A percentile compares a stretch with the other conserved stretches of the same genome.
These are phyloP conservation scores for Phtheirospermum japonicum DNA, from an alignment of 257 asterid genomes.

Conservation along the genomic window DNA sequence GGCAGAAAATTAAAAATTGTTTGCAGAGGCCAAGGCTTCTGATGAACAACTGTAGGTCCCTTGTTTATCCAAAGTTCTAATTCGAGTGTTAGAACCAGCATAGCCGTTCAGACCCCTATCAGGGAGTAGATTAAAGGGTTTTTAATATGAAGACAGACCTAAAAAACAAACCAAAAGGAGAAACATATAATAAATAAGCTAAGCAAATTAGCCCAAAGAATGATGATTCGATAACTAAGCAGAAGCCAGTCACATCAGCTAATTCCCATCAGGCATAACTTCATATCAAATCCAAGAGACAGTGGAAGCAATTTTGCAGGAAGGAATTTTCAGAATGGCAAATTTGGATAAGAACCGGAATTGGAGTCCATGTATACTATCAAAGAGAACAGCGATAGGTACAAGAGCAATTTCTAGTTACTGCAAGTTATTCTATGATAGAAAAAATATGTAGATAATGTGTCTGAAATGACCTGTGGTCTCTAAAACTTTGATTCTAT, in stretches of 20 bases:
- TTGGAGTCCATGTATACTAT: constrained; percentile 10
- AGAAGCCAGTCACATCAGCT: constrained; percentile 18
- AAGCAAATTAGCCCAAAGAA: constrained; percentile 25
- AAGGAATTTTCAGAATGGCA: constrained; percentile 6
- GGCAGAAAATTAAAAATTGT: constrained; percentile 85
- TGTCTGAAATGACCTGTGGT: constrained; percentile 3
- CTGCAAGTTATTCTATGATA: neutral
- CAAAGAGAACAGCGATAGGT: neutral
- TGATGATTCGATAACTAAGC: constrained; percentile 5
- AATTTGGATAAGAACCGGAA: neutral
- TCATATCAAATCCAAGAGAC: constrained; percentile 9
- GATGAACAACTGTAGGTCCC: constrained; percentile 88
- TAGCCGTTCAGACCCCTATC: constrained; percentile 71
- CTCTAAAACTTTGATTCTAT: too few species aligned
- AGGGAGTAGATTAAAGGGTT: constrained; percentile 60
- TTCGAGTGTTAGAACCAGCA: constrained; percentile 60
- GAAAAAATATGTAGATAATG: neutral
- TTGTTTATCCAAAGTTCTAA: constrained; percentile 59
- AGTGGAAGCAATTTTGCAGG: constrained; percentile 7
- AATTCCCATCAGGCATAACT: constrained; percentile 11
- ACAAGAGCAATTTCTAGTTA: neutral
- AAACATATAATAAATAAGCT: constrained; percentile 25
- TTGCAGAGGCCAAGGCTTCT: constrained; percentile 92
- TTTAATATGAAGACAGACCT: constrained; percentile 92
- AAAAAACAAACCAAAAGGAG: constrained; percentile 32